A percentile compares a stretch with the other conserved stretches of the same genome.
phyloP scores from a whole-genome alignment of 306 rosid genomes.

The Neltuma alba region DNA sequence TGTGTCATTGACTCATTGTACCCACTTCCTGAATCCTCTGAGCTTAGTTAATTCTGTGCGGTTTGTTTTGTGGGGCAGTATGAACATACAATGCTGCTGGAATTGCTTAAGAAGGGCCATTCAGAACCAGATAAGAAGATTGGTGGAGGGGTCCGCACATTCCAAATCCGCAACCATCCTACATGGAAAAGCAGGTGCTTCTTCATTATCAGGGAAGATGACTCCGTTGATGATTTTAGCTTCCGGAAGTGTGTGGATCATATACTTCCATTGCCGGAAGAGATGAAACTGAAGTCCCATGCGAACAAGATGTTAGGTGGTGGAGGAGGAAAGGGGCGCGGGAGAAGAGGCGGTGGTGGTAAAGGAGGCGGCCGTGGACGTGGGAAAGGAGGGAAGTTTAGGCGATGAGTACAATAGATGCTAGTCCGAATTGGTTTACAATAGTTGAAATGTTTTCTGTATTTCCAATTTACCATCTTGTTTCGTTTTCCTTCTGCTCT shows the following conservation, averaged over 20 bases:
- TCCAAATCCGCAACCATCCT: conserved; percentile 85
- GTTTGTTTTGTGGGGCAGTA: conserved; percentile 59
- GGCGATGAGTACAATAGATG: conserved; percentile 47
- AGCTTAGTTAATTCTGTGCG: conserved; percentile 6
- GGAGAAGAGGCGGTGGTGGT: conserved; percentile 70
- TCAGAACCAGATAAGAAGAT: conserved; percentile 77
- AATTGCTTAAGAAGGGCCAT: conserved; percentile 88
- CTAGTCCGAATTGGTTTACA: conserved; percentile 17
- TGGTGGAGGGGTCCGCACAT: conserved; percentile 63
- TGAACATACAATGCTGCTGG: conserved; percentile 73
- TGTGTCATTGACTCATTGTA: conserved; percentile 9
- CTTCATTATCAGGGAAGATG: conserved; percentile 84
- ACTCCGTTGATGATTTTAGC: conserved; percentile 82
- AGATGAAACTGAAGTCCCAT: conserved; percentile 56
- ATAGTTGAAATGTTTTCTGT: not conserved
- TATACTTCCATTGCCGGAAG: conserved; percentile 88
- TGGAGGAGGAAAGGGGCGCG: conserved; percentile 51
- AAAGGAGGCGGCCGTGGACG: conserved; percentile 62
- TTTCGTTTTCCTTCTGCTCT: conserved; percentile 6
- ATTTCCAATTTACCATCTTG: not conserved
- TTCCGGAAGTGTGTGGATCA: conserved; percentile 93
- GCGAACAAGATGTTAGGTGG: conserved; percentile 61
- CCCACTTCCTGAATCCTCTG: conserved; percentile 4
- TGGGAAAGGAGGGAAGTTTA: conserved; percentile 66
- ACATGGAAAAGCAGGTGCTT: conserved; percentile 75